Evolutionary conservation across 148 eudicot genomes (phyloP), one percentile per base, ranked within the genome.

Genomic region (Linanthus parryae): DNA sequence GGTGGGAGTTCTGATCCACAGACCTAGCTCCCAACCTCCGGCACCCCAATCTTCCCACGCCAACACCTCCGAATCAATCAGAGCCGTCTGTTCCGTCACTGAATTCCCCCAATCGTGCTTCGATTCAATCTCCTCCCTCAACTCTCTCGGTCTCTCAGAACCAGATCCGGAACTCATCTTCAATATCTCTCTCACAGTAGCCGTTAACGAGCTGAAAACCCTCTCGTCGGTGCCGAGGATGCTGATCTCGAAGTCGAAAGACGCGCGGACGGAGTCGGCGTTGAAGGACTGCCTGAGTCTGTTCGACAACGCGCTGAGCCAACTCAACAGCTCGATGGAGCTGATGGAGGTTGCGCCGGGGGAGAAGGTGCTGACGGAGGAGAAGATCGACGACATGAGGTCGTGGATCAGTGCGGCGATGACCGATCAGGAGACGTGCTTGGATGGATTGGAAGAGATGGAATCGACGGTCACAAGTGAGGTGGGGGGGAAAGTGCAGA

Each of bases 331-430:
- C 12, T 67, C 82, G 25, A 54, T 48, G 57, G 44, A 23, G 39
- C 19, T 27, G 48, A 46, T 45, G 54, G 37, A 38, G 14, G 54
- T 46, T 30, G 64, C 59, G 0, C 30, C n/a, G 4, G 68, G 35
- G 18, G 63, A 47, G 59, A 21, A 13, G 56, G 18, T 31, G 63
- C 20, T 73, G 70, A 62, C 54, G 46, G 75, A 54, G 52, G 56
- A 1, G 67, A 71, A 58, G 57, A 49, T 67, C 19, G 54, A 52
- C 6, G 73, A 81, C 37, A 6, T 81, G 71, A 65, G 57, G 55
- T 59, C 83, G 58, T 81, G 83, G 87, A 71, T 81, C 8, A 77
- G 80, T 26, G 75, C 68, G 7, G 80, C 87, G 48, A 67, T 81
- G 87, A 81, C 61, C 0, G 73, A 63, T 63, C 60, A 41, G 68